Evolutionary conservation across 768 basidiomycete species (phyloP), one percentile per base, ranked within the genome.

Genomic region (Suillus bovinus): DNA sequence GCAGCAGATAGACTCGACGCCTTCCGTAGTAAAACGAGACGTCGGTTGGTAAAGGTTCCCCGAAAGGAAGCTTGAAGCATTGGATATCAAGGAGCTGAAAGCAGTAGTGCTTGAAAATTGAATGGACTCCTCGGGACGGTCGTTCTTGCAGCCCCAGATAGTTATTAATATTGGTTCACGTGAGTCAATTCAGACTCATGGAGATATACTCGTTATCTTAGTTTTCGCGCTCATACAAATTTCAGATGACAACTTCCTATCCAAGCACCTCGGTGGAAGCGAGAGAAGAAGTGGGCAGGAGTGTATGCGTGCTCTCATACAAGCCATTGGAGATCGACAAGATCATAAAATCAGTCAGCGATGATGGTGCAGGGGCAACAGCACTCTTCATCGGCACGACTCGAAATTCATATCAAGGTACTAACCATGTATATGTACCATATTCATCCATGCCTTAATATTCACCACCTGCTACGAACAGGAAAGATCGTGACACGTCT

Each of bases 371-470:
- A 24, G 93, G 92, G 7, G 93, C 90, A 38, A 86, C 82, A 13
- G 86, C 86, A 11, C 78, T 87, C 4, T 94, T 96, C 77, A 84
- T 94, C 59, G 93, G 93, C 9, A 93, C 92, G 16, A 96, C 93
- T 7, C 84, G 93, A 61, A 89, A 94, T 72, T 88, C 87, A 0
- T 94, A 94, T 78, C 81, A 88, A 84, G 93, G 93, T 89, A 68
- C 54, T 36, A 22, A 57, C 27, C 16, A 34, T 61, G 53, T 13
- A 57, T n/a, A 46, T 58, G 38, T 22, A 29, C 20, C n/a, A 27
- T 46, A 22, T 39, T 53, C 60, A 63, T 47, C 29, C 61, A 56
- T 60, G 60, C 60, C 58, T 59, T 62, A 42, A 66, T 50, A 61
- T 22, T n/a, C 39, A 58, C 52, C 46, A 58, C 66, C 64, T 44